phyloP scores from a whole-genome alignment of 345 rosid genomes.

The Eucalyptus viminalis region DNA sequence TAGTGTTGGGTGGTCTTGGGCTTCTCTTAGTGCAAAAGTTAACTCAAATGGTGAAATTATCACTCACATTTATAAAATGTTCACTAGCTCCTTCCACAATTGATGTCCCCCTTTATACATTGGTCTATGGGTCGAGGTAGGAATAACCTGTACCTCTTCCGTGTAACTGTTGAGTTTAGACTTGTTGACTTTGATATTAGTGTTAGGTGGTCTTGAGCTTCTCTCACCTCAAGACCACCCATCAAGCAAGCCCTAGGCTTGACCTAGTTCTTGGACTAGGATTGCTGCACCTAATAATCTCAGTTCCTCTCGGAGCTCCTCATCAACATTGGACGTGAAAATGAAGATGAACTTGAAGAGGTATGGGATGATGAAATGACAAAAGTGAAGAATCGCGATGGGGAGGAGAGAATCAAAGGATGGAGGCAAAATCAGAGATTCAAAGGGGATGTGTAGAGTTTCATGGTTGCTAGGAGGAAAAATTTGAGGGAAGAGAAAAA shows the following conservation, averaged over 20 bases:
- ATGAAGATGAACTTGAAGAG: not conserved
- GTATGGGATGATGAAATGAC: not conserved
- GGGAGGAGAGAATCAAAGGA: not conserved
- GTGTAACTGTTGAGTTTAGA: too few relatives aligned
- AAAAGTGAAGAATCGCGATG: not conserved
- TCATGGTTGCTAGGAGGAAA: not conserved
- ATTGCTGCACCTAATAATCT: not conserved
- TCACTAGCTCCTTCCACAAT: too few relatives aligned
- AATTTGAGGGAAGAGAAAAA: not conserved
- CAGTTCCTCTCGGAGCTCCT: not conserved
- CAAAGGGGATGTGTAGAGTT: not conserved
- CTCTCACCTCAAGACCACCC: too few relatives aligned
- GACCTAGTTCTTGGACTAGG: not conserved
- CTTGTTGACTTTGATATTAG: too few relatives aligned
- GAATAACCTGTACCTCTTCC: too few relatives aligned
- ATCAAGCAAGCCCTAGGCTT: not conserved
- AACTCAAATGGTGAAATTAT: too few relatives aligned
- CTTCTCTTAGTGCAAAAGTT: too few relatives aligned
- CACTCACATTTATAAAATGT: too few relatives aligned
- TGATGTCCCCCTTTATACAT: too few relatives aligned
- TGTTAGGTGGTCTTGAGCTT: too few relatives aligned
- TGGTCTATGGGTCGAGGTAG: too few relatives aligned
- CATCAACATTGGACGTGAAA: not conserved
- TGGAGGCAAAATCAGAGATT: not conserved
- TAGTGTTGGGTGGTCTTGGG: too few relatives aligned